Conservation (phyloP, 306 rosid genomes). For the Sophora flavescens region DNA sequence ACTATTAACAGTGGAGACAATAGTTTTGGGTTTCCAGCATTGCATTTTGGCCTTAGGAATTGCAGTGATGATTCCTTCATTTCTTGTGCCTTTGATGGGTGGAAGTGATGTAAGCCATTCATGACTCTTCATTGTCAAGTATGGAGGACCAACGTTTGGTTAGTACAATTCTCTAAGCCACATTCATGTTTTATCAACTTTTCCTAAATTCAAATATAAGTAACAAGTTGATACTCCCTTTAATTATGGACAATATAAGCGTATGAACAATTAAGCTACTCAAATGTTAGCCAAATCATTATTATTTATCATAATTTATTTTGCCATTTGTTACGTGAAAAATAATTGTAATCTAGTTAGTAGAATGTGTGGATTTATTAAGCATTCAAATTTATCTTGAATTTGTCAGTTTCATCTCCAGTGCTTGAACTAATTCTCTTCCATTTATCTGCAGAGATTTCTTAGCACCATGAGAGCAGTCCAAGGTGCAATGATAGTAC, state of each 20-base stretch:
- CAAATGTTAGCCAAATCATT: background rate
- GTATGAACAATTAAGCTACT: background rate
- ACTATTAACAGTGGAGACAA: constrained; percentile 79
- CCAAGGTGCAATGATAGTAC: constrained; percentile 93
- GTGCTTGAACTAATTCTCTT: constrained; percentile 30
- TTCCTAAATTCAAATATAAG: constrained; percentile 23
- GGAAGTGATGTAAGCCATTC: constrained; percentile 85
- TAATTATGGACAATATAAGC: constrained; percentile 4
- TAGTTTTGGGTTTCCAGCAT: constrained; percentile 96
- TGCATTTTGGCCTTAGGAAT: constrained; percentile 95
- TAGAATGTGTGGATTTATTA: constrained; percentile 7
- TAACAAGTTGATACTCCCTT: background rate
- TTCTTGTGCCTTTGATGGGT: constrained; percentile 97
- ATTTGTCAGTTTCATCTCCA: background rate
- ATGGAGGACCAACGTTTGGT: constrained; percentile 82
- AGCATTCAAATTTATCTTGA: constrained; percentile 8
- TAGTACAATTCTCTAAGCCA: constrained; percentile 46
- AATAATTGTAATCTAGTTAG: background rate
- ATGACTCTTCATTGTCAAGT: constrained; percentile 69
- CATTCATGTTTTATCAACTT: background rate
- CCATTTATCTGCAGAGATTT: constrained; percentile 73
- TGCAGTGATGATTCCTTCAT: constrained; percentile 98
- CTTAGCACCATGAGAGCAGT: constrained; percentile 91
- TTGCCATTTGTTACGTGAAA: constrained; percentile 10
- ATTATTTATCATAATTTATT: background rate